Base-by-base conservation (phyloP, 2,329 filamentous ascomycete species). In the Akanthomyces dipterigenus region DNA sequence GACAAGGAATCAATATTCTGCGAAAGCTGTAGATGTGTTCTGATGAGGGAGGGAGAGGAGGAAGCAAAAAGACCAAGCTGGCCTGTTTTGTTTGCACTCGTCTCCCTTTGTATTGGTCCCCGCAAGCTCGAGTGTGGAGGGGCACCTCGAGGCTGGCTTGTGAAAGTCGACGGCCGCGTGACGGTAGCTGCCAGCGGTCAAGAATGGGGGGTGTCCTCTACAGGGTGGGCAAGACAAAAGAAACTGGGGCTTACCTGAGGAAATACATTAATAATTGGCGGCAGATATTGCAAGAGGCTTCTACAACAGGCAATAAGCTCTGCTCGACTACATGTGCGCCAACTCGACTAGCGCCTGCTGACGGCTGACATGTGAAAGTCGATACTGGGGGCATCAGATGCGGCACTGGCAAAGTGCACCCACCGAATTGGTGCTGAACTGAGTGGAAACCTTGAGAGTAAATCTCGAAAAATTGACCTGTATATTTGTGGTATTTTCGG, bases 101-200 rank as follows among this genome's bases (percentile, higher is more conserved):
- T 34, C 53, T 22, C 38, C 53, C 24, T 45, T 55, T 45, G 49
- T 51, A 24, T 51, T 51, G 31, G 43, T 46, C 28, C 34, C 49
- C 34, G 20, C 49, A 40, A 18, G 42, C 22, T 28, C 18, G 53
- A 22, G 53, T 43, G 53, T 55, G 53, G 50, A 54, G 53, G 40
- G 53, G 53, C 38, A 55, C 16, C 31, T 53, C 12, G 49, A 31
- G 40, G 36, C 31, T 55, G 42, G 54, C 54, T 55, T 55, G 54
- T 55, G 54, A 55, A 55, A 43, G 54, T 45, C 26, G 28, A 42
- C 42, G 42, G 11, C 42, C 42, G 42, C 54, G 54, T 55, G 54
- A 55, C 42, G 26, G 20, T 9, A 16, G 54, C 40, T 6, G 28
- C 31, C 40, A 45, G 24, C 18, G 24, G 20, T 20, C n/a, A 22